Percentiles rank a stretch among this genome's conserved stretches.
These are phyloP conservation scores for Lasiodiplodia sp. DNA, from an alignment of 2,329 filamentous ascomycete genomes.

Conservation along the genomic window DNA sequence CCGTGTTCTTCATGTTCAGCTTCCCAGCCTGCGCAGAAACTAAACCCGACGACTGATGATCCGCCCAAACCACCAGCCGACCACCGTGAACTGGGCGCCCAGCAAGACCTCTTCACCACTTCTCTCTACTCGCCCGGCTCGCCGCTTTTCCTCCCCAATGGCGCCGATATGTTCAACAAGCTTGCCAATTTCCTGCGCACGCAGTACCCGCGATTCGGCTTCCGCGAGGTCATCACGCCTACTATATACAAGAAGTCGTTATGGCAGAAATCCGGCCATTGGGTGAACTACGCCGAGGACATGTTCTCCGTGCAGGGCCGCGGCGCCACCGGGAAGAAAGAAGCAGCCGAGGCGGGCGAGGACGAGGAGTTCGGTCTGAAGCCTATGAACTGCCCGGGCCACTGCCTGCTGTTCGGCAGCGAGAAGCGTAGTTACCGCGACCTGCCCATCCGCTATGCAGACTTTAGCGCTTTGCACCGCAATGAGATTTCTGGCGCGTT, in stretches of 20 bases:
- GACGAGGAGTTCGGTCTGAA: slow-evolving; percentile 83
- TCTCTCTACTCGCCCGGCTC: slow-evolving; percentile 84
- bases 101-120: slow-evolving; percentile 79
- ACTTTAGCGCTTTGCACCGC: slow-evolving; percentile 93
- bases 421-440: slow-evolving; percentile 87
- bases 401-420: slow-evolving; percentile 87
- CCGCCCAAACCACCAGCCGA: slow-evolving; percentile 52
- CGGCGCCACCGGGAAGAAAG: slow-evolving; percentile 47
- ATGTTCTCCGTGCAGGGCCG: slow-evolving; percentile 81
- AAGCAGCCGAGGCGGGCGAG: slow-evolving; percentile 58
- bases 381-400: slow-evolving; percentile 96
- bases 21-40: slow-evolving; percentile 32
- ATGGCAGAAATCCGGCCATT: slow-evolving; percentile 85
- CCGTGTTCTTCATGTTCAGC: slow-evolving; percentile 45
- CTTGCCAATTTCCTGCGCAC: slow-evolving; percentile 81
- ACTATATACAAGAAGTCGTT: slow-evolving; percentile 89
- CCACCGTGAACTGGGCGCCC: slow-evolving; percentile 58
- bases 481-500: slow-evolving; percentile 95
- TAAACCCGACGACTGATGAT: slow-evolving; percentile 32
- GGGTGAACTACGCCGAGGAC: slow-evolving; percentile 89
- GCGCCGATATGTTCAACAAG: slow-evolving; percentile 82
- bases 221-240: slow-evolving; percentile 86
- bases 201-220: slow-evolving; percentile 85
- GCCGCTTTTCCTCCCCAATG: slow-evolving; percentile 83
- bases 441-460: slow-evolving; percentile 88